These are phyloP conservation scores for Penicillium polonicum DNA, from an alignment of 2,329 filamentous ascomycete genomes.

Conservation along the genomic window DNA sequence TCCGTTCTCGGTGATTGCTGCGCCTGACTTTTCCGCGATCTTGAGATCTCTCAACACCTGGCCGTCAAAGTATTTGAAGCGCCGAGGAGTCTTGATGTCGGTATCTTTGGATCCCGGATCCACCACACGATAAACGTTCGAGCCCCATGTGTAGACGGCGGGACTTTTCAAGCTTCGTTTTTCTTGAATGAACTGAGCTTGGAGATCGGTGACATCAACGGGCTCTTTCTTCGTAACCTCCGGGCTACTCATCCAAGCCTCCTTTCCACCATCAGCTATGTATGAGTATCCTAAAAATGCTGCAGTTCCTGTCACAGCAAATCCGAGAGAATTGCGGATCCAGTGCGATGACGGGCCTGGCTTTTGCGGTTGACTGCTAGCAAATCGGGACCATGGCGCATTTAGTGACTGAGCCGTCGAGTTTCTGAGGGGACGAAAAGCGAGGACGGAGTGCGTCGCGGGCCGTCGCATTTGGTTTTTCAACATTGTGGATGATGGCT, in stretches of 20 bases:
- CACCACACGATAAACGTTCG: slow-evolving; percentile 79
- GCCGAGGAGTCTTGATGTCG: slow-evolving; percentile 74
- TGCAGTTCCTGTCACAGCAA: slow-evolving; percentile 33
- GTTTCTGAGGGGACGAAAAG: slow-evolving; percentile 23
- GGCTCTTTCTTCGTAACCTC: slow-evolving; percentile 21
- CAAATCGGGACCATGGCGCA: slow-evolving; percentile 31
- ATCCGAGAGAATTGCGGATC: slow-evolving; percentile 33
- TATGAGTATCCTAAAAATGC: slow-evolving; percentile 35
- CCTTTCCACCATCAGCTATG: slow-evolving; percentile 22
- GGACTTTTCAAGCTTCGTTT: slow-evolving; percentile 78
- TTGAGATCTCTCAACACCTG: slow-evolving; percentile 84
- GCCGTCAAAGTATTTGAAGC: slow-evolving; percentile 79
- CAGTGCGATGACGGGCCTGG: slow-evolving; percentile 24
- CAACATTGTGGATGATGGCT: slow-evolving; percentile 27
- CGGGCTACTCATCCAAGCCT: slow-evolving; percentile 19
- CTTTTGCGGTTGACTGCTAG: slow-evolving; percentile 26
- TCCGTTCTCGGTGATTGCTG: slow-evolving; percentile 81
- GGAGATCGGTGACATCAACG: slow-evolving; percentile 61
- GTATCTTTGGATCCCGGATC: slow-evolving; percentile 77
- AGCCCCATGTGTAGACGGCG: slow-evolving; percentile 92
- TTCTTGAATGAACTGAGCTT: slow-evolving; percentile 83
- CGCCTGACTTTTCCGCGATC: slow-evolving; percentile 76
- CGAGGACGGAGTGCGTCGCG: slow-evolving; percentile 20
- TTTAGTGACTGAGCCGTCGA: slow-evolving; percentile 17
- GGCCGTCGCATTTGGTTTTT: slow-evolving; percentile 27